Base-by-base conservation (phyloP, 495 filamentous ascomycete species). In the Penicillium cosmopolitanum region DNA sequence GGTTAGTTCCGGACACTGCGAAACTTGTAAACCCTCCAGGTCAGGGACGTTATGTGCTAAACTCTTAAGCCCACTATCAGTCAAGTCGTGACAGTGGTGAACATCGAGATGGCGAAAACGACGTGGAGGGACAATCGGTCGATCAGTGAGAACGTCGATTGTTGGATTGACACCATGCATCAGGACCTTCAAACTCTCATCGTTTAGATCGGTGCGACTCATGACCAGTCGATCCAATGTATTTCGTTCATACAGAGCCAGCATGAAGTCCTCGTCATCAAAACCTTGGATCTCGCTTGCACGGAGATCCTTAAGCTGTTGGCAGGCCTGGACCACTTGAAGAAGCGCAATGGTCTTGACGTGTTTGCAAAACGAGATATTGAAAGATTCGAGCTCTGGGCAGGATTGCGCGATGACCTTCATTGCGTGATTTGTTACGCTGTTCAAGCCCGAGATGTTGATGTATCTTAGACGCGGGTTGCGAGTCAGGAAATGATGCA, bases 361-460 rank as follows among this genome's bases (percentile, higher is more conserved):
- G 51, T 90, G 85, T 57, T 84, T 85, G 72, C 95, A 98, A 92
- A 95, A 98, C 1, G 90, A 93, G 2, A 98, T 82, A 66, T 97
- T 95, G 58, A 98, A 81, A 54, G 80, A 81, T 69, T 96, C 87
- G 31, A 98, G 78, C 42, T 85, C 86, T 1, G 89, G 89, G 61
- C 95, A 98, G 12, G 89, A 88, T 28, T 90, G 81, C 3, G 92
- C 87, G 56, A 98, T 89, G 58, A 96, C 92, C 62, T 88, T 92
- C 84, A 93, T 90, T 7, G 93, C 87, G 13, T 84, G 85, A 67
- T 97, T 97, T 16, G 85, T 93, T 25, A 96, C 89, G 2, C 86
- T 86, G 2, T 82, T 73, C 61, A 97, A 80, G 0, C 93, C 93
- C 2, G 90, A 89, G 15, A 98, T 73, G 67, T 98, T 97, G 62